Percentiles rank a stretch among this genome's conserved stretches.
These are phyloP conservation scores for Gracilariopsis chorda DNA, from an alignment of 23 red algal species.

Conservation along the genomic window DNA sequence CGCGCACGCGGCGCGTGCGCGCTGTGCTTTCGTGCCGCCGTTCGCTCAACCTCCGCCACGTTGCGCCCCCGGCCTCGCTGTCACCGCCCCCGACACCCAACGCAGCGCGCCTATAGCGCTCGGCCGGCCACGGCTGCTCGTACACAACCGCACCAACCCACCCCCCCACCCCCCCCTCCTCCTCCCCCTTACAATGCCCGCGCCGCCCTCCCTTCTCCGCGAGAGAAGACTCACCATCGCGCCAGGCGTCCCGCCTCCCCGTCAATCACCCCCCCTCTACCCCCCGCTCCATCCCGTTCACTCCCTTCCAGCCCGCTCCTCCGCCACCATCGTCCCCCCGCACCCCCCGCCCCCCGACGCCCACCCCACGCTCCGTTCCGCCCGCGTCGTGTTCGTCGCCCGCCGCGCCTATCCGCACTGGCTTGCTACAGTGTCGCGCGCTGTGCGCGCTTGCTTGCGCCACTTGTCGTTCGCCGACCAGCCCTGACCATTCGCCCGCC, in stretches of 20 bases:
- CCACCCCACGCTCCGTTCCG: neutral
- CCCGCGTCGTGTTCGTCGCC: neutral
- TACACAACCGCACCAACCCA: too few relatives aligned
- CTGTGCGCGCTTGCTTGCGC: neutral
- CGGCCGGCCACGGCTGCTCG: neutral
- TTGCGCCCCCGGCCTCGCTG: neutral
- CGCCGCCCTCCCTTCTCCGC: neutral
- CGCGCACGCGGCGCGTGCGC: neutral
- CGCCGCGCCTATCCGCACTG: neutral
- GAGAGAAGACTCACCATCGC: slow-evolving; percentile 28
- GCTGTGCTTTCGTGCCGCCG: neutral
- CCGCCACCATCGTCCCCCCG: neutral
- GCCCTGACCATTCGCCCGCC: neutral
- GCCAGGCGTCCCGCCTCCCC: slow-evolving; percentile 3
- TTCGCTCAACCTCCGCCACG: neutral
- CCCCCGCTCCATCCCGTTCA: neutral
- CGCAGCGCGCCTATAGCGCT: neutral
- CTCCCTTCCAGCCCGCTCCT: neutral
- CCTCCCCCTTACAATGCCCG: neutral
- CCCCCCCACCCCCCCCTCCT: neutral
- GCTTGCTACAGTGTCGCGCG: too few relatives aligned
- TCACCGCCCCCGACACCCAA: neutral
- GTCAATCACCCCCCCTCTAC: neutral
- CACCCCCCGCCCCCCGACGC: neutral
- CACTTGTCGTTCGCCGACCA: neutral